Conservation (phyloP, 345 rosid genomes). For the Salix udensis region DNA sequence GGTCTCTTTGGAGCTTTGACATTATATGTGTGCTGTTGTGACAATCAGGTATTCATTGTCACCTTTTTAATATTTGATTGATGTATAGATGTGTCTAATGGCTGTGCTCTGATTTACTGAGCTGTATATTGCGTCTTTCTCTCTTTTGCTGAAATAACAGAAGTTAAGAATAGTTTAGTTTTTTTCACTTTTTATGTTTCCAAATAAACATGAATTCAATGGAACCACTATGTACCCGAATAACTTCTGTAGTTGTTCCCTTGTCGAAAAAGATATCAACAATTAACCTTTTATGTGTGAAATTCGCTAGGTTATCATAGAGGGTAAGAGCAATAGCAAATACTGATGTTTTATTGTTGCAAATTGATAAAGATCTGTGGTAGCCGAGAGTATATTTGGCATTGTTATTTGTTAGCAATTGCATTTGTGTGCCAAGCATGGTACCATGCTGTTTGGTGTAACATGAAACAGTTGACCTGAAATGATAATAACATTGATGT, state of each 20-base stretch:
- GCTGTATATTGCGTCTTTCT: not conserved
- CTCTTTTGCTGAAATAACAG: not conserved
- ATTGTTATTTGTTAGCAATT: not conserved
- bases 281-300: not conserved
- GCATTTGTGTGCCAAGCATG: not conserved
- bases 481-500: not conserved
- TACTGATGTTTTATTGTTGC: not conserved
- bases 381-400: not conserved
- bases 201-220: not conserved
- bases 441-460: not conserved
- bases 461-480: not conserved
- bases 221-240: not conserved
- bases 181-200: not conserved
- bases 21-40: not conserved
- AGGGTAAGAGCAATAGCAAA: not conserved
- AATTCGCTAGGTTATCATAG: not conserved
- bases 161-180: not conserved
- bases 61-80: not conserved
- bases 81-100: not conserved
- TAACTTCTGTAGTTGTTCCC: not conserved
- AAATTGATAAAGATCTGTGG: not conserved
- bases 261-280: not conserved
- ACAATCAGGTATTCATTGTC: slow-evolving; percentile 8
- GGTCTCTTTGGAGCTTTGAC: not conserved
- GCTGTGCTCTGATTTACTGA: not conserved